These are phyloP conservation scores for Leccinum fuscescens DNA, from an alignment of 1,284 basidiomycete genomes.

Conservation along the genomic window DNA sequence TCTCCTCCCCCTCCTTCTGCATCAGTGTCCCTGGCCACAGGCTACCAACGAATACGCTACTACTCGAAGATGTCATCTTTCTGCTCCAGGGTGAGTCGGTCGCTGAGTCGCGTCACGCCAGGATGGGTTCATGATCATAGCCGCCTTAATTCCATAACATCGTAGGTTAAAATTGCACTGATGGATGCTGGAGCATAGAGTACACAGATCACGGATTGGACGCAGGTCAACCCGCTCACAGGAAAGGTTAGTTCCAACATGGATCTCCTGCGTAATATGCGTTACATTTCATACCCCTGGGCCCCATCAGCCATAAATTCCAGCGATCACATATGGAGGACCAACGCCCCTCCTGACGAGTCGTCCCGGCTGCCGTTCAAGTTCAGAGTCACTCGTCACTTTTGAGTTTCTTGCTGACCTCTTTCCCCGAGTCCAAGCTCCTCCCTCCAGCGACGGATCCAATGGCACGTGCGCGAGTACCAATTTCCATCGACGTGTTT, in stretches of 20 bases:
- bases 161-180: constrained; percentile 19
- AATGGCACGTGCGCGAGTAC: constrained; percentile 51
- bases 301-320: constrained; percentile 38
- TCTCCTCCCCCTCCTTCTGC: no score
- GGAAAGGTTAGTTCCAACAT: constrained; percentile 13
- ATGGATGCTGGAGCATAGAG: constrained; percentile 10
- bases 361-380: constrained; percentile 60
- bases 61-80: neutral
- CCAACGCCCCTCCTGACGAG: constrained; percentile 46
- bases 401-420: constrained; percentile 63
- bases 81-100: neutral
- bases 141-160: neutral
- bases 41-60: no score
- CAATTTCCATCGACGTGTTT: no score
- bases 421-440: constrained; percentile 42
- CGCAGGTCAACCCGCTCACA: constrained; percentile 8
- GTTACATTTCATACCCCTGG: neutral
- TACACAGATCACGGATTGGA: constrained; percentile 10
- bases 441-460: constrained; percentile 43
- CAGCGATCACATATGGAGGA: constrained; percentile 58
- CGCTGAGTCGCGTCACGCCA: no score
- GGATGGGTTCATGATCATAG: no score
- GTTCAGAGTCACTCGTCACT: constrained; percentile 49
- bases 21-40: no score
- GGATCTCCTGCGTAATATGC: no score